Evolutionary conservation across 2,329 filamentous ascomycete species (phyloP), one percentile per base, ranked within the genome.

Genomic region (Phialophora chinensis): DNA sequence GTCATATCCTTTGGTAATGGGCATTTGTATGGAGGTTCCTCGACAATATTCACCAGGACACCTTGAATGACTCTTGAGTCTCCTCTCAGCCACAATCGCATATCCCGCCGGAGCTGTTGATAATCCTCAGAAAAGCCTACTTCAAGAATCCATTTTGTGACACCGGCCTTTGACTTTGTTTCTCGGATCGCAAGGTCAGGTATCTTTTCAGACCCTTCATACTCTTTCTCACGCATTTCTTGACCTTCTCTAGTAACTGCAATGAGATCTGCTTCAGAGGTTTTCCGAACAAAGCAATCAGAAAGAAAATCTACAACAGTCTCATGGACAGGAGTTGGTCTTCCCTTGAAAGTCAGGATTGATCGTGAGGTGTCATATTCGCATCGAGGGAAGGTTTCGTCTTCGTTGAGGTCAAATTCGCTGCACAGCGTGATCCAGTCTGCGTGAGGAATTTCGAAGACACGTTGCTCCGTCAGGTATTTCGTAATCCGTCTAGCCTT

Each of bases 111-210:
- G n/a, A 58, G 35, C 29, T 58, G 2, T 23, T 58, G 5, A 29
- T 58, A 58, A 12, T 11, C 6, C 29, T 58, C 55, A 44, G 55
- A 42, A 27, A 58, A 58, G 14, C 55, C 55, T 38, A 44, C 55
- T 58, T 58, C 55, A 25, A 58, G 55, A 58, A 44, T 14, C 55
- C 55, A 58, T 25, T 23, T 58, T 12, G 20, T 3, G 3, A 38
- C 11, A 4, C n/a, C 4, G 44, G 11, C 35, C 11, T 6, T 20
- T 33, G 11, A 8, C 11, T 20, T 44, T 44, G 2, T 20, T 11
- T 58, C 29, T 20, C 3, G 20, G n/a, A 58, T 58, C n/a, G 11
- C 7, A 44, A 58, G 55, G 25, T 58, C 55, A 27, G 52, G 27
- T 58, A 12, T 27, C 29, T 42, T 23, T 58, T 27, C 6, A 23